Conservation (phyloP, 1,284 basidiomycete genomes). For the Fistulina hepatica region DNA sequence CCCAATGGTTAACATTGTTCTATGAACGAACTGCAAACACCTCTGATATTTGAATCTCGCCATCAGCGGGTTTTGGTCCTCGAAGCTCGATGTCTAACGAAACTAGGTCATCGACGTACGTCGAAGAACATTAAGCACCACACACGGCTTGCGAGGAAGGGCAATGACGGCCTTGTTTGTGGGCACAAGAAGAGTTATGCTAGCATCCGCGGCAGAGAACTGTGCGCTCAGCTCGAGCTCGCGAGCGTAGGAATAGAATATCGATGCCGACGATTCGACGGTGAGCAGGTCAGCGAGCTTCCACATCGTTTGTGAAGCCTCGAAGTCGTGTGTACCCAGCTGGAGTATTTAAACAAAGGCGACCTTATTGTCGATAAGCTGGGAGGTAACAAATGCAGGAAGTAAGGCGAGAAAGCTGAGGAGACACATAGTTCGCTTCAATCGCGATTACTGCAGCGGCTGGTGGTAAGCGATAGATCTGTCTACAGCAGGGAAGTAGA, state of each 20-base stretch:
- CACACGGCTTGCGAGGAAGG: constrained; percentile 63
- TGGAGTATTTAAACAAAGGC: too few relatives aligned
- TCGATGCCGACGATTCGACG: constrained; percentile 57
- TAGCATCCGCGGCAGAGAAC: constrained; percentile 32
- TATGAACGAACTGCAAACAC: constrained; percentile 48
- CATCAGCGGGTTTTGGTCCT: too few relatives aligned
- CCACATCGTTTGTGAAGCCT: too few relatives aligned
- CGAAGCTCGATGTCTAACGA: constrained; percentile 29
- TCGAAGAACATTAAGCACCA: constrained; percentile 28
- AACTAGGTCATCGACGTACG: constrained; percentile 36
- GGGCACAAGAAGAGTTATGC: constrained; percentile 54
- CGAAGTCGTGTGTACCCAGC: too few relatives aligned
- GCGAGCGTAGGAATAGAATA: constrained; percentile 72
- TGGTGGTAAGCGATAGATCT: too few relatives aligned
- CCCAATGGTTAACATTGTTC: constrained; percentile 59
- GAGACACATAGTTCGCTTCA: too few relatives aligned
- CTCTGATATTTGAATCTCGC: too few relatives aligned
- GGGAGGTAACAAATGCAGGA: not conserved
- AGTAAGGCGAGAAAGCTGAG: not conserved
- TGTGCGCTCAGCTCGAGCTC: constrained; percentile 49
- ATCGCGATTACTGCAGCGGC: too few relatives aligned
- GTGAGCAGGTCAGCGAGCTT: constrained; percentile 51
- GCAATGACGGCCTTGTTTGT: constrained; percentile 77
- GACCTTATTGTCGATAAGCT: too few relatives aligned
- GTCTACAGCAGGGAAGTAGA: too few relatives aligned